These are phyloP conservation scores for Glaciozyma antarctica DNA, from an alignment of 768 basidiomycete species.

Conservation along the genomic window DNA sequence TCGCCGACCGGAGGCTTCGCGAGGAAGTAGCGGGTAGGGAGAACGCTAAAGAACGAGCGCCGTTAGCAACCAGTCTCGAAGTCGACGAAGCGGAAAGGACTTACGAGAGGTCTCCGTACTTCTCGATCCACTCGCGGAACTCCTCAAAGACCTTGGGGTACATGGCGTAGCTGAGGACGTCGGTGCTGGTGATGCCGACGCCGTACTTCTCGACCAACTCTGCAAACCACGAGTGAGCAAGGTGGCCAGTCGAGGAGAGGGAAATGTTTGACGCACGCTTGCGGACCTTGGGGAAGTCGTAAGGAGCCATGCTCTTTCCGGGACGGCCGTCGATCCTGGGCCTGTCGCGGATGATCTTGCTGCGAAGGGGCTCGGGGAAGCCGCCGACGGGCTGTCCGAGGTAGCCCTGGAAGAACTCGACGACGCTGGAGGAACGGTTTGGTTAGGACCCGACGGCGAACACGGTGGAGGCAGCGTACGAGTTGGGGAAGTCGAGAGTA, in stretches of 20 bases:
- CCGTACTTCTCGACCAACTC: constrained; percentile 90
- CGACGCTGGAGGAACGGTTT: constrained; percentile 34
- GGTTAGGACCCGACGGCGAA: not conserved
- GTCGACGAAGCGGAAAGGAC: not conserved
- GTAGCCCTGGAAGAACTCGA: constrained; percentile 98
- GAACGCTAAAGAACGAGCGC: constrained; percentile 54
- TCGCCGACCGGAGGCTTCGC: constrained; percentile 82
- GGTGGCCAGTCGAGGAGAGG: not conserved
- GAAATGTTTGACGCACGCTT: constrained; percentile 1
- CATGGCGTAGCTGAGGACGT: constrained; percentile 94
- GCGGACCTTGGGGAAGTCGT: constrained; percentile 91
- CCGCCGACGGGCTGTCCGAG: constrained; percentile 93
- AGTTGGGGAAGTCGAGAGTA: constrained; percentile 83
- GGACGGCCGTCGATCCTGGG: constrained; percentile 88
- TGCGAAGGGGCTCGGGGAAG: constrained; percentile 93
- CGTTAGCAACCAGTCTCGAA: not conserved
- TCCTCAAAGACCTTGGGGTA: constrained; percentile 98
- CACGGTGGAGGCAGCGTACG: constrained; percentile 51
- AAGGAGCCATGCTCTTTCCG: constrained; percentile 70
- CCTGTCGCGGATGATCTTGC: constrained; percentile 83
- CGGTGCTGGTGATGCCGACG: constrained; percentile 82
- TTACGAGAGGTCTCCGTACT: constrained; percentile 50
- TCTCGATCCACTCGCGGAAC: constrained; percentile 76
- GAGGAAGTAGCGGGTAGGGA: constrained; percentile 96
- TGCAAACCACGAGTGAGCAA: constrained; percentile 42